A percentile compares a stretch with the other conserved stretches of the same genome.
These are phyloP conservation scores for Liriodendron chinense DNA, from an alignment of 164 flowering plant genomes.

Conservation along the genomic window DNA sequence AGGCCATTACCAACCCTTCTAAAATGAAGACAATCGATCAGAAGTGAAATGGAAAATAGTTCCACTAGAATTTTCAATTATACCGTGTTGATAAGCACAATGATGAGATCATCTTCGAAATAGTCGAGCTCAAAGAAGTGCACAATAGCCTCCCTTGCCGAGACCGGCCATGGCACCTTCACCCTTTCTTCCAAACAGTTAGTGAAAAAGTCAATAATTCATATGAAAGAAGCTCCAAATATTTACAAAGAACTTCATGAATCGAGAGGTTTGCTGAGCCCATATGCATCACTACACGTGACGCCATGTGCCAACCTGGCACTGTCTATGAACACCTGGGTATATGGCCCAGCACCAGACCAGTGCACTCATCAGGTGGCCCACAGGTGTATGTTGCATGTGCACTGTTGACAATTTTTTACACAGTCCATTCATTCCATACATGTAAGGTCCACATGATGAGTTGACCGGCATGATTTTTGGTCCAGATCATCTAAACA, in stretches of 20 bases:
- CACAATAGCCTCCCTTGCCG: constrained; percentile 71
- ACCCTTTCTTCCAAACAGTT: constrained; percentile 81
- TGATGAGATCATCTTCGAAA: constrained; percentile 65
- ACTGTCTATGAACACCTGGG: not conserved
- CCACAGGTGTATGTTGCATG: not conserved
- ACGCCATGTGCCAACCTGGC: not conserved
- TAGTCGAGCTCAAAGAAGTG: constrained; percentile 73
- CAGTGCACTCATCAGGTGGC: not conserved
- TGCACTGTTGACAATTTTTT: not conserved
- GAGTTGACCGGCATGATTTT: not conserved
- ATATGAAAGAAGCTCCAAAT: constrained; percentile 4
- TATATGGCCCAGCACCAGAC: not conserved
- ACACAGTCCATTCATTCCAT: not conserved
- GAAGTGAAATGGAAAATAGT: not conserved
- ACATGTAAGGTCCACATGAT: not conserved
- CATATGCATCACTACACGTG: not conserved
- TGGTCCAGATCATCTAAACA: not conserved
- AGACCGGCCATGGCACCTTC: constrained; percentile 94
- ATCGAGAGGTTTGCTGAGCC: not conserved
- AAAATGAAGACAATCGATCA: not conserved
- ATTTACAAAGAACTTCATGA: not conserved
- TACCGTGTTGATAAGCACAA: constrained; percentile 83
- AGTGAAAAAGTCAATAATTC: constrained; percentile 28
- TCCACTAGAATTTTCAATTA: not conserved
- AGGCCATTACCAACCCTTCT: not conserved